Evolutionary conservation across 345 rosid genomes (phyloP).

Genomic region (Brassica nigra): DNA sequence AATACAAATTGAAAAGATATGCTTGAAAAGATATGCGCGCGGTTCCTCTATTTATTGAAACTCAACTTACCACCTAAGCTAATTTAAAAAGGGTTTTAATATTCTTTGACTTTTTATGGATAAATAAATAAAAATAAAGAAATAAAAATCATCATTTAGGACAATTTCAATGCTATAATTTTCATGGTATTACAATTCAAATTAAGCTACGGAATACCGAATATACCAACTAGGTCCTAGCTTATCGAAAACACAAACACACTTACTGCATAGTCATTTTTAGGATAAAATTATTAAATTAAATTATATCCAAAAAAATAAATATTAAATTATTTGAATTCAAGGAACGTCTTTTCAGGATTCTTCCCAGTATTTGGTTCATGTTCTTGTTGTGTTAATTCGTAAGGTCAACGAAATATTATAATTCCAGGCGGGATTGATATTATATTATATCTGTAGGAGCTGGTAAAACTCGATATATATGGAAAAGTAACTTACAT

Average conservation of each 20-base stretch:
- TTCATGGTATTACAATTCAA: not conserved
- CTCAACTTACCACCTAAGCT: slow-evolving; percentile 24
- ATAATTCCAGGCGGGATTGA: not conserved
- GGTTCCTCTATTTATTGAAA: slow-evolving; percentile 21
- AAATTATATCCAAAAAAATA: too few species aligned
- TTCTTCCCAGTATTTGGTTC: not conserved
- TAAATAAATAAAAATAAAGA: not conserved
- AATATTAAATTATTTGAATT: too few species aligned
- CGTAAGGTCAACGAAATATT: not conserved
- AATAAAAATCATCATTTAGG: not conserved
- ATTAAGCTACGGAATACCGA: not conserved
- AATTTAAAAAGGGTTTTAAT: not conserved
- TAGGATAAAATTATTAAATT: too few species aligned
- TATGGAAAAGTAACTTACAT: not conserved
- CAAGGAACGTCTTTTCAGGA: not conserved
- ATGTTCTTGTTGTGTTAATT: not conserved
- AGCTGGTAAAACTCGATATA: too few species aligned
- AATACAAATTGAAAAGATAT: slow-evolving; percentile 2
- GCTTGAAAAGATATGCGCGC: slow-evolving; percentile 34
- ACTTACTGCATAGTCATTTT: not conserved
- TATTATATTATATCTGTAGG: too few species aligned
- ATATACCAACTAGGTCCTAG: not conserved
- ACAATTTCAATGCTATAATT: slow-evolving; percentile 16
- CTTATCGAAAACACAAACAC: not conserved
- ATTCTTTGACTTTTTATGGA: slow-evolving; percentile 15